These are phyloP conservation scores for Gloeostereum incarnatum DNA, from an alignment of 768 basidiomycete genomes.

Conservation along the genomic window DNA sequence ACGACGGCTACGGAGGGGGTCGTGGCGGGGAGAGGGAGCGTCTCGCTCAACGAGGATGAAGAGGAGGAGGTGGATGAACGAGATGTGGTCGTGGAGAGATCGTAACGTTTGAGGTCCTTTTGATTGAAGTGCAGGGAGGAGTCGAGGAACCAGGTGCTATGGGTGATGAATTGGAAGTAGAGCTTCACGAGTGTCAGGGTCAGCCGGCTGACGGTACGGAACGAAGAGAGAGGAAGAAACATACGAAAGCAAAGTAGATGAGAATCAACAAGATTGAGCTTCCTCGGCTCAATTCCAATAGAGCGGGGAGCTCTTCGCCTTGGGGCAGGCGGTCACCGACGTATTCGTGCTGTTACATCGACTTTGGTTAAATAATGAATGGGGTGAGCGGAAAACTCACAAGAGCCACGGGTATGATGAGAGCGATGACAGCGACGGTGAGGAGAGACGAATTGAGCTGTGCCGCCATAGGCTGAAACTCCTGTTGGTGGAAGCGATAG, in stretches of 20 bases:
- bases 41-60: slow-evolving; percentile 13
- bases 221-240: background rate
- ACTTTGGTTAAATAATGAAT: slow-evolving; percentile 10
- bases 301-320: slow-evolving; percentile 27
- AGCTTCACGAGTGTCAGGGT: slow-evolving; percentile 21
- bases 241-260: slow-evolving; percentile 25
- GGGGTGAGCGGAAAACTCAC: slow-evolving; percentile 18
- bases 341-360: slow-evolving; percentile 21
- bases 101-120: background rate
- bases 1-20: slow-evolving; percentile 12
- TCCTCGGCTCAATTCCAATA: slow-evolving; percentile 37
- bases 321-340: slow-evolving; percentile 22
- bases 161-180: slow-evolving; percentile 46
- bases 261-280: slow-evolving; percentile 37
- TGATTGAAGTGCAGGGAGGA: background rate
- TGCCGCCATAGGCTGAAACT: slow-evolving; percentile 45
- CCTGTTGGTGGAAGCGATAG: slow-evolving; percentile 39
- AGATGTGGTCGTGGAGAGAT: background rate
- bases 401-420: slow-evolving; percentile 60
- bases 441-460: slow-evolving; percentile 61
- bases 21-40: slow-evolving; percentile 14
- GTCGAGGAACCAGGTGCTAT: slow-evolving; percentile 29
- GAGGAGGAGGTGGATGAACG: slow-evolving; percentile 1
- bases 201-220: too few species aligned
- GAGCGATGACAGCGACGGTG: slow-evolving; percentile 61